Percentiles rank a stretch among this genome's conserved stretches.
Conservation (phyloP, 139 green algal genomes). For the Chlamydomonas sp. region DNA sequence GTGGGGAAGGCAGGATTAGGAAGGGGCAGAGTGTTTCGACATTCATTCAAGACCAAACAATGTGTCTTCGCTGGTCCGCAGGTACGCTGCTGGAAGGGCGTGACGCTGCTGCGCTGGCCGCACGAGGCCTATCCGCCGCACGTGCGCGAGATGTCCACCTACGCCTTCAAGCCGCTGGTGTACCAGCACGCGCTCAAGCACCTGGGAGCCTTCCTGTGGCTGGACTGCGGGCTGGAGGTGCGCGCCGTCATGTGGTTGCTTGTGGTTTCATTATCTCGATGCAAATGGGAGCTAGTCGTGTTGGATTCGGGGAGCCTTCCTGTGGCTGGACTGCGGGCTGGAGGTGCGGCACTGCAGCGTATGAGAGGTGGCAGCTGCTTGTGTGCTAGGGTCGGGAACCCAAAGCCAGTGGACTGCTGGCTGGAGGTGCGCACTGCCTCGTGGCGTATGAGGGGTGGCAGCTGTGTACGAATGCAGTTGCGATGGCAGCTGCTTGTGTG, state of each 20-base stretch:
- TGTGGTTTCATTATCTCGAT: neutral
- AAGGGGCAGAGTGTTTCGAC: too few relatives aligned
- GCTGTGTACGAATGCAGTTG: too few relatives aligned
- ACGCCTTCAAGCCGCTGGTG: slow-evolving; percentile 57
- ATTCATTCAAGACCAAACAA: too few relatives aligned
- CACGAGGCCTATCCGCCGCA: slow-evolving; percentile 46
- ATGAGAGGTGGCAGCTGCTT: too few relatives aligned
- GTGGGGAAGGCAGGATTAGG: too few relatives aligned
- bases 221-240: slow-evolving; percentile 55
- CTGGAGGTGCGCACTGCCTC: too few relatives aligned
- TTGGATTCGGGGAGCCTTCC: slow-evolving; percentile 1
- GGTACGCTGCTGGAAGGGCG: slow-evolving; percentile 9
- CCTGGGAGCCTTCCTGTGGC: slow-evolving; percentile 44
- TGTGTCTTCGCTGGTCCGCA: too few relatives aligned
- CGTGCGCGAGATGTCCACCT: slow-evolving; percentile 47
- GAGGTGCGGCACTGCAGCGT: slow-evolving; percentile 30
- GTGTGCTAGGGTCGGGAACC: too few relatives aligned
- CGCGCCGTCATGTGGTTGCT: neutral
- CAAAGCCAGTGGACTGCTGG: too few relatives aligned
- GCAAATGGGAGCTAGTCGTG: neutral
- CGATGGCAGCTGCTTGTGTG: too few relatives aligned
- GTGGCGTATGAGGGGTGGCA: too few relatives aligned
- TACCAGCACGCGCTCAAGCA: slow-evolving; percentile 24
- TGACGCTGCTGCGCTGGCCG: neutral
- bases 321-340: slow-evolving; percentile 57